Evolutionary conservation across 2,329 filamentous ascomycete species (phyloP), one percentile per base, ranked within the genome.

Genomic region (Pestalotiopsis sp.): DNA sequence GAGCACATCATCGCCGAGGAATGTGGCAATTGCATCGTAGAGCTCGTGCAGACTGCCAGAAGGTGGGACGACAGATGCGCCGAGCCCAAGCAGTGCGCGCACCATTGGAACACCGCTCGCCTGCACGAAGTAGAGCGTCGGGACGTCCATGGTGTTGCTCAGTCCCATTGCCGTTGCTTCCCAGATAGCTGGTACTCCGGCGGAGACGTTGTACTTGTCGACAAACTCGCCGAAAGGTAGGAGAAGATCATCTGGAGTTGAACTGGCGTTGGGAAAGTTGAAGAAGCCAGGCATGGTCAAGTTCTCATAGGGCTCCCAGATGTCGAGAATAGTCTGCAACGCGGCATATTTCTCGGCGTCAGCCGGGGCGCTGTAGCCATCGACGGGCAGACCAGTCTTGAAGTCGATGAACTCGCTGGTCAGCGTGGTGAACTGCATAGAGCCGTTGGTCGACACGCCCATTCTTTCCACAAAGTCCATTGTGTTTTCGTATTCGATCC

Each of bases 211-310:
- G 73, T 86, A 81, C 73, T 86, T 86, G 48, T 77, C 72, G 13
- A 83, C 76, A 67, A 86, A 86, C 3, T 84, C 77, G 20, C 81
- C 79, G 66, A 83, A 86, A 1, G 83, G 80, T 4, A 85, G 72
- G 20, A 83, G 72, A 1, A 88, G 74, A 11, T 85, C 84, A 13
- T 78, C 77, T 0, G 84, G 83, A 2, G 86, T 80, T 4, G 55
- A 57, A 6, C 24, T 57, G 55, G 20, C 55, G 20, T 57, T 26
- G 26, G 83, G 80, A 67, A 83, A 84, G 69, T 80, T 71, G 71
- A 70, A 76, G 70, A 77, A 80, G 7, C 55, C 55, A 2, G 55
- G 55, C 20, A 57, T 13, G 55, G 20, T 20, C 26, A 69, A 38
- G 44, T 52, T 35, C 55, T 67, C 48, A 67, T 79, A 79, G 14